Base-by-base conservation (phyloP, 306 rosid species). In the Medicago arabica region DNA sequence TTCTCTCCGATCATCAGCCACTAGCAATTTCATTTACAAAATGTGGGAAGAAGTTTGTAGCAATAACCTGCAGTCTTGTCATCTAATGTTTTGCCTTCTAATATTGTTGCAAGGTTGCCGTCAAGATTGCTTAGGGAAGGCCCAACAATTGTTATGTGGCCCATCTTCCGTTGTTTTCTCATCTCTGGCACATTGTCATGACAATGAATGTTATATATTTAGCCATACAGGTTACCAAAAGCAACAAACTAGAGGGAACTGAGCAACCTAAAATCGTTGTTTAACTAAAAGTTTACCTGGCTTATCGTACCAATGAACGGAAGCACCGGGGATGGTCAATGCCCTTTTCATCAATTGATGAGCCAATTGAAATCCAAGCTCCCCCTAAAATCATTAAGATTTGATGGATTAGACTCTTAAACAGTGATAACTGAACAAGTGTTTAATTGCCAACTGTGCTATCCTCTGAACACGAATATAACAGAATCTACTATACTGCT, bases 291-390 rank as follows among this genome's bases (percentile, higher is more conserved):
- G 28, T 80, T 82, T 60, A 90, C 99, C 99, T 82, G 97, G 92
- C 73, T 95, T 92, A 64, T 92, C 90, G 76, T 95, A 95, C 99
- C 99, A 95, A 90, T 92, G 97, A 75, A 95, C 89, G 76, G 89
- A 71, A 19, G 97, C 96, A 55, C 97, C 89, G 16, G 92, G 86
- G 75, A 85, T 77, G 31, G 79, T 25, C 85, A 90, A 66, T 43
- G 97, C 90, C 83, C 89, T 90, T 75, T 54, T 79, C 53, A 90
- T 90, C 72, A 89, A 81, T 81, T 88, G 88, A 83, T 87, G 85
- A 47, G 97, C 98, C 84, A 88, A 74, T 43, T 12, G 60, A 83
- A 92, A 87, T 83, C 95, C 97, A 81, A 65, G 78, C 74, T 90
- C 95, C 80, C 96, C 97, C 92, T 90, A 60, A 66, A 84, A 82